Evolutionary conservation across 371 early-diverging fungal genomes (phyloP), one percentile per base, ranked within the genome.

Genomic region (Actinomortierella wolfii): DNA sequence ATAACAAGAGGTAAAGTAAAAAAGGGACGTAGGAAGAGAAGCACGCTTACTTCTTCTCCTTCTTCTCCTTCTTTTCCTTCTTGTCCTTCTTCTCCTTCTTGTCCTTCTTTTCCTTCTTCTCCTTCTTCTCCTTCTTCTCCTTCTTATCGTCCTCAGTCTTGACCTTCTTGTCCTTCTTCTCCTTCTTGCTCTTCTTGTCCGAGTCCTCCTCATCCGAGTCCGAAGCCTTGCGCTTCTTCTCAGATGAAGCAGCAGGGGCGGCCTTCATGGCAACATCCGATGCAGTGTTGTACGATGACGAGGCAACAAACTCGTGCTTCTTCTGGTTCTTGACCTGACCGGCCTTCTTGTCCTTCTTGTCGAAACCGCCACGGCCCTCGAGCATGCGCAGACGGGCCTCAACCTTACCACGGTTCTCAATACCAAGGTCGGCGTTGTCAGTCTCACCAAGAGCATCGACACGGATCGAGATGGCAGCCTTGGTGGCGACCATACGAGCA

Each of bases 401-500:
- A 28, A 96, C 78, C 85, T 91, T 90, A 59, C 86, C 87, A 43
- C 97, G 90, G 65, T 86, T 82, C 71, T 89, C 90, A 58, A 92
- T 82, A 68, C 97, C 98, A 44, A 96, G 64, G 58, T 93, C 94
- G 49, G 92, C 83, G 3, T 83, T 79, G 20, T 89, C 91, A n/a
- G 83, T 77, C 42, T 97, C 97, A 58, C 95, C 94, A 41, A 97
- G 86, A 26, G 96, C 96, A 83, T 99, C 99, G 40, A 96, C 90
- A 76, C 99, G 91, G 56, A 94, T 89, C 48, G 94, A 84, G 24
- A 99, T 83, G 14, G 98, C 87, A 57, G 96, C 86, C 88, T 98
- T 98, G 59, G 96, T 87, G 45, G 96, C 95, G 42, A 96, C 82
- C 76, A 92, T 85, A 69, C 99, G 90, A 14, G 96, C 94, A 54